Conservation (phyloP, 2,329 filamentous ascomycete genomes). For the Botrytis medusae region DNA sequence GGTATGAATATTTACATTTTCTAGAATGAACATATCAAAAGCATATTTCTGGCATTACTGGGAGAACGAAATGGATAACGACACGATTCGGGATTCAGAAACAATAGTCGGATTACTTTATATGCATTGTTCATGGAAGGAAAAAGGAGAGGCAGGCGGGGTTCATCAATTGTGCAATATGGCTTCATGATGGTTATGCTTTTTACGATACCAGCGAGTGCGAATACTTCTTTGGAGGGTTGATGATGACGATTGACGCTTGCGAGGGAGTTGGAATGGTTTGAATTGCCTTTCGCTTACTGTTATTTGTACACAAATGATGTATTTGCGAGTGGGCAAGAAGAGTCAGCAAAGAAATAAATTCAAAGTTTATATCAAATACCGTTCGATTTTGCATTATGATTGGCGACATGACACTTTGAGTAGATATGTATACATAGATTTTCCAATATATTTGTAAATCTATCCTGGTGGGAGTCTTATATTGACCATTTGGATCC, state of each 20-base stretch:
- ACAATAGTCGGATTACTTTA: neutral
- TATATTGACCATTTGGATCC: neutral
- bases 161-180: slow-evolving; percentile 4
- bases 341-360: neutral
- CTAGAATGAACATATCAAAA: slow-evolving; percentile 10
- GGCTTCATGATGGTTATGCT: slow-evolving; percentile 15
- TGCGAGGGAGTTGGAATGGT: slow-evolving; percentile 5
- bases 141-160: neutral
- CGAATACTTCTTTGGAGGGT: slow-evolving; percentile 4
- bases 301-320: slow-evolving; percentile 8
- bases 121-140: slow-evolving; percentile 15
- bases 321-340: slow-evolving; percentile 4
- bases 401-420: neutral
- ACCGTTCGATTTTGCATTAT: neutral
- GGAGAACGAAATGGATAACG: slow-evolving; percentile 12
- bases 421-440: neutral
- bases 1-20: slow-evolving; percentile 1
- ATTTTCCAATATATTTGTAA: neutral
- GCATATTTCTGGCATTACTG: slow-evolving; percentile 19
- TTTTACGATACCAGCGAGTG: slow-evolving; percentile 25
- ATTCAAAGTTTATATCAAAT: neutral
- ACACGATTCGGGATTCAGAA: neutral
- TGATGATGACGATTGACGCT: neutral
- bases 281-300: neutral
- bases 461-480: neutral